Conservation (phyloP, 2,329 filamentous ascomycete species). For the Phyllosticta citriasiana region DNA sequence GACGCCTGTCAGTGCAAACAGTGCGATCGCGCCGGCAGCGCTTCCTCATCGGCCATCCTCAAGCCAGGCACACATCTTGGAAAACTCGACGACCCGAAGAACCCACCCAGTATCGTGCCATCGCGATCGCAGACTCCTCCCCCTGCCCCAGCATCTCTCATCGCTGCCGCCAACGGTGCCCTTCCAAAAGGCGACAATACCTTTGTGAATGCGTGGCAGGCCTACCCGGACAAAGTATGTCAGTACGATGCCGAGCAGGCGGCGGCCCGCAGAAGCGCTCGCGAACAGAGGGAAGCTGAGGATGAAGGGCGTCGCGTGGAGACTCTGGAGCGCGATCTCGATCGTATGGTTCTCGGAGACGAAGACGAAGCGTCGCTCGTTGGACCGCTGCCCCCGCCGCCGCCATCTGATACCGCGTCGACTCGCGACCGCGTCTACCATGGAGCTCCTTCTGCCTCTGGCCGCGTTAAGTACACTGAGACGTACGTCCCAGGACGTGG, state of each 20-base stretch:
- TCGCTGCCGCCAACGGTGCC: not conserved
- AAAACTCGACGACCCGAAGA: too few relatives aligned
- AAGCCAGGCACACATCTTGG: not conserved
- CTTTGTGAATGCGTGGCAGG: not conserved
- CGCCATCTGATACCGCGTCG: too few relatives aligned
- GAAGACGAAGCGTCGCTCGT: not conserved
- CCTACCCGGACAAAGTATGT: not conserved
- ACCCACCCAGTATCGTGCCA: not conserved
- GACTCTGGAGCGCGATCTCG: not conserved
- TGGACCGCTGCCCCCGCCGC: too few relatives aligned
- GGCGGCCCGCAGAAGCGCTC: not conserved
- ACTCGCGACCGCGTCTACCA: too few relatives aligned
- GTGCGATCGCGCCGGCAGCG: not conserved
- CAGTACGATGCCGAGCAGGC: not conserved
- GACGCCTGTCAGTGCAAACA: constrained; percentile 4
- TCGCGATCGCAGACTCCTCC: not conserved
- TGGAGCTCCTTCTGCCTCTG: too few relatives aligned
- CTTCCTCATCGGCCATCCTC: not conserved
- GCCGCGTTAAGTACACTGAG: too few relatives aligned
- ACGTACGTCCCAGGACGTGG: too few relatives aligned
- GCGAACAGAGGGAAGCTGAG: not conserved
- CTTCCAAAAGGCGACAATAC: not conserved
- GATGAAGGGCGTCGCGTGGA: not conserved
- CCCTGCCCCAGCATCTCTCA: not conserved
- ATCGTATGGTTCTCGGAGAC: not conserved